Evolutionary conservation across 2,329 filamentous ascomycete species (phyloP), one percentile per base, ranked within the genome.

Genomic region (Xylaria arbuscula): DNA sequence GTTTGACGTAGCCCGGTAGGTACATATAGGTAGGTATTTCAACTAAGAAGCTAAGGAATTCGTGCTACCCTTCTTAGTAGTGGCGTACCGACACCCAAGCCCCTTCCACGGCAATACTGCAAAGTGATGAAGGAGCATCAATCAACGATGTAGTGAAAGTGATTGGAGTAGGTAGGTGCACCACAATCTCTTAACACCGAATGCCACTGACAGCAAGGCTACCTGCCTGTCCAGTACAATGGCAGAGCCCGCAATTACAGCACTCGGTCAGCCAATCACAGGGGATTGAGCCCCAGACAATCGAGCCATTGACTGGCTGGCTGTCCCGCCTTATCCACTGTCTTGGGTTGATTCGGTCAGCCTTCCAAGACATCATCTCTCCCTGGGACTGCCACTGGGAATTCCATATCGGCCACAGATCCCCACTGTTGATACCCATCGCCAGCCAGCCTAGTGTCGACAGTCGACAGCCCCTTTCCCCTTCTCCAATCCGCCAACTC

Each of bases 311-410:
- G 51, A 54, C 28, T 36, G 51, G 28, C 8, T 54, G n/a, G 24
- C 51, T 47, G 11, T 15, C 11, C 34, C 11, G 61, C 60, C 42
- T 51, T 53, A 64, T 58, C 62, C 54, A 45, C 47, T 24, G 50
- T 34, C 48, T 50, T 22, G 3, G n/a, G 17, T 34, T 38, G 17
- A 62, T 45, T 45, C 51, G 36, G 24, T 64, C 56, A 66, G 63
- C 54, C 64, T 57, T 60, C 45, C 42, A 50, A 60, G 67, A 62
- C 67, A 67, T 70, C 61, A 64, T 69, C 67, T 62, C 50, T 54
- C 11, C 28, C 22, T 11, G 48, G 5, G 7, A n/a, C 24, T 32
- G 32, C 34, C 28, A 11, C 48, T 53, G 48, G n/a, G 22, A 57
- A 45, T 47, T 45, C 55, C 55, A 61, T 28, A 34, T 62, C 66